Conservation (phyloP, 345 rosid species). For the Gossypium arboreum region DNA sequence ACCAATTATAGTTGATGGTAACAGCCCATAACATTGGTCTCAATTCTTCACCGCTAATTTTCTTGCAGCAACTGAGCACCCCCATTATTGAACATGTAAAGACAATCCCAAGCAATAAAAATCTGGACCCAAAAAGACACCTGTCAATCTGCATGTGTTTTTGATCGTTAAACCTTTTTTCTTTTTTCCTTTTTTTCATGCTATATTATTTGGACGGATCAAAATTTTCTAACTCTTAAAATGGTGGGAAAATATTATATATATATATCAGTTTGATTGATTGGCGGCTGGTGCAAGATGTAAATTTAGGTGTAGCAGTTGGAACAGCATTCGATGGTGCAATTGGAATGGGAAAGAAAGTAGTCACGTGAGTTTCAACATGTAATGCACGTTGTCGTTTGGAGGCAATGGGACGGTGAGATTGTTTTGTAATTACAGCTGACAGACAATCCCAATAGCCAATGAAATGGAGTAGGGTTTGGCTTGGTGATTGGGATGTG, state of each 20-base stretch:
- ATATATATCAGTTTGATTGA: neutral
- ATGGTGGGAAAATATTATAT: neutral
- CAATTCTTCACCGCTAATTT: constrained; percentile 27
- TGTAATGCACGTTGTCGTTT: constrained; percentile 3
- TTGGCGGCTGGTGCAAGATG: neutral
- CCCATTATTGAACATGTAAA: neutral
- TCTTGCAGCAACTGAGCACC: neutral
- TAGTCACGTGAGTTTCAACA: constrained; percentile 6
- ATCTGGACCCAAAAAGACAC: constrained; percentile 14
- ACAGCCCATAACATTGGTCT: neutral
- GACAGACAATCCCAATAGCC: constrained; percentile 7
- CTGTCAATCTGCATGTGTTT: neutral
- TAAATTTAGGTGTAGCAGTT: neutral
- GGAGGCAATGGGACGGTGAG: neutral
- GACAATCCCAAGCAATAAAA: constrained; percentile 15
- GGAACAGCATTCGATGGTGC: neutral
- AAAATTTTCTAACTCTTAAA: neutral
- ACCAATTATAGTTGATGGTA: neutral
- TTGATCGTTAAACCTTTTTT: neutral
- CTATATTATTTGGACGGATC: constrained; percentile 18
- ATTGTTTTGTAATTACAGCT: neutral
- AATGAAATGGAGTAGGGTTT: neutral
- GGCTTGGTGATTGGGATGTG: neutral
- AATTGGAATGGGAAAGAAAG: neutral
- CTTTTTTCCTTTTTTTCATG: neutral